phyloP scores from a whole-genome alignment of 352 stramenopile species.

The Phytophthora tubulina region DNA sequence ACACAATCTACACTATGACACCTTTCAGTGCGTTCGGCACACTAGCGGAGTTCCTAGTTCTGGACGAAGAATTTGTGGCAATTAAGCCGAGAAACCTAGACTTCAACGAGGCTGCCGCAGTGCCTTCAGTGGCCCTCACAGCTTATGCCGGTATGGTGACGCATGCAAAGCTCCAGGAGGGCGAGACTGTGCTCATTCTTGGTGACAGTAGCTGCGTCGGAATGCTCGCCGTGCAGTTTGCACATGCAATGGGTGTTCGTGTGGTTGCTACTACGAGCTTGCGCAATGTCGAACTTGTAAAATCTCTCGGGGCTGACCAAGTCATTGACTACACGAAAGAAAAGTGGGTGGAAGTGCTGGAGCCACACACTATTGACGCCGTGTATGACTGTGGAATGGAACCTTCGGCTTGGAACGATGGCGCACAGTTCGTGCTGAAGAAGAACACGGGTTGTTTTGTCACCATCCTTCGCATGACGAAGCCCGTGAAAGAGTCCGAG shows the following conservation, averaged over 20 bases:
- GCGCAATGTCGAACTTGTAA: conserved; percentile 47
- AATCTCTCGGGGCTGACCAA: conserved; percentile 49
- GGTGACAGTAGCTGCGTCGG: conserved; percentile 66
- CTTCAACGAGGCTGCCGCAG: conserved; percentile 49
- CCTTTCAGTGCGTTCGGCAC: conserved; percentile 21
- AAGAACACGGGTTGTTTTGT: conserved; percentile 37
- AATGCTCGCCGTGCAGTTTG: conserved; percentile 61
- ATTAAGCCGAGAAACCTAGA: conserved; percentile 47
- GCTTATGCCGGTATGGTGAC: conserved; percentile 37
- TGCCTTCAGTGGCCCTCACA: conserved; percentile 37
- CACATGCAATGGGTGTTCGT: conserved; percentile 38
- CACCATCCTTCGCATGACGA: conserved; percentile 30
- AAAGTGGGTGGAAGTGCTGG: conserved; percentile 38
- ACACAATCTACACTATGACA: conserved; percentile 38
- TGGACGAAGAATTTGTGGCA: conserved; percentile 33
- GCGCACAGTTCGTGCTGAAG: conserved; percentile 40
- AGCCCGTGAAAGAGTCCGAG: conserved; percentile 47
- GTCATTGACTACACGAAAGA: conserved; percentile 75
- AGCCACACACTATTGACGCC: conserved; percentile 40
- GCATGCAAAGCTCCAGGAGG: conserved; percentile 30
- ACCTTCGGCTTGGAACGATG: conserved; percentile 38
- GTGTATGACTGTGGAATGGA: conserved; percentile 46
- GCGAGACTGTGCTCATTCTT: conserved; percentile 52
- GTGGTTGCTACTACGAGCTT: conserved; percentile 40
- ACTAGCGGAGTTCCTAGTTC: conserved; percentile 45